phyloP scores from a whole-genome alignment of 2,329 filamentous ascomycete species.

The Ceratocystis eucalypticola region DNA sequence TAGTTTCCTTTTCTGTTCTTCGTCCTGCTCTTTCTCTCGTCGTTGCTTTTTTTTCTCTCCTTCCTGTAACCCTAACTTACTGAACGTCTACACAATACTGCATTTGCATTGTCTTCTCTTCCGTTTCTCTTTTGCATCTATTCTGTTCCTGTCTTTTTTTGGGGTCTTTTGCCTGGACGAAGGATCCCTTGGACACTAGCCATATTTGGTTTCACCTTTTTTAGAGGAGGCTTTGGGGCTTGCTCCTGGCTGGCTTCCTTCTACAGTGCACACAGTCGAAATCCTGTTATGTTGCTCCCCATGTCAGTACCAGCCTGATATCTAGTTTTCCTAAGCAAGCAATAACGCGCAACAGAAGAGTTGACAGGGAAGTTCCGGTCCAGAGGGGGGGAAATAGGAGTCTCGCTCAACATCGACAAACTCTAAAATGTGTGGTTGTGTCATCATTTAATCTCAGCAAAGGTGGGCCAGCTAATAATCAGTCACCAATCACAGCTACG shows the following conservation, averaged over 20 bases:
- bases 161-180: background rate
- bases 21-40: background rate
- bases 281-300: too few relatives aligned
- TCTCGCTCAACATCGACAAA: too few relatives aligned
- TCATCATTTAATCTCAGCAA: too few relatives aligned
- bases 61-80: too few relatives aligned
- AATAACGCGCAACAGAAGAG: too few relatives aligned
- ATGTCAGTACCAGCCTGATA: too few relatives aligned
- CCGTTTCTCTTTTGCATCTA: background rate
- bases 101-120: background rate
- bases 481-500: too few relatives aligned
- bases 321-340: too few relatives aligned
- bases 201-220: conserved; percentile 2
- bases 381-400: too few relatives aligned
- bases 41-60: background rate
- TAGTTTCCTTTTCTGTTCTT: background rate
- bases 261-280: background rate
- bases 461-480: too few relatives aligned
- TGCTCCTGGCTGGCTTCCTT: background rate
- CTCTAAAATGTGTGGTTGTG: too few relatives aligned
- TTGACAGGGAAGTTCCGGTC: too few relatives aligned
- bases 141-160: conserved; percentile 1
- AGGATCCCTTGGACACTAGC: background rate
- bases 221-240: background rate
- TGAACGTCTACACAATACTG: background rate